Conservation (phyloP, 441 rosid genomes). For the Arabidopsis hybrid region DNA sequence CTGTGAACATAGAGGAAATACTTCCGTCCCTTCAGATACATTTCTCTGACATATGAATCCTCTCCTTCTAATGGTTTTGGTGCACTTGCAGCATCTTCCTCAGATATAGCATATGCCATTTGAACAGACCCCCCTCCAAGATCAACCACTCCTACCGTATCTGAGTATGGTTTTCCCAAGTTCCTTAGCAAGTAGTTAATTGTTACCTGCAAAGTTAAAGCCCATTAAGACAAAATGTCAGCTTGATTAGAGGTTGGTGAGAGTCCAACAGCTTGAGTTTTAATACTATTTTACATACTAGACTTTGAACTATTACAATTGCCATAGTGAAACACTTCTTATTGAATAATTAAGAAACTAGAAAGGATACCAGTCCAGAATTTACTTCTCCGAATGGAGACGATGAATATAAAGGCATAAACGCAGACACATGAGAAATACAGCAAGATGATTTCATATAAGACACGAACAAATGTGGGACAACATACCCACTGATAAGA, state of each 20-base stretch:
- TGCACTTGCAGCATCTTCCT: conserved; percentile 80
- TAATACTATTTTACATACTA: not conserved
- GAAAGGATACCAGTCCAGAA: conserved; percentile 10
- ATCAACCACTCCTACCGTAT: conserved; percentile 97
- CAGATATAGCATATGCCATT: conserved; percentile 97
- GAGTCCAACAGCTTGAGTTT: not conserved
- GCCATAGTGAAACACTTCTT: not conserved
- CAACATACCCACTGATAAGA: conserved; percentile 95
- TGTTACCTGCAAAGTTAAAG: conserved; percentile 64
- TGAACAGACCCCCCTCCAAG: conserved; percentile 99
- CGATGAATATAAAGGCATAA: not conserved
- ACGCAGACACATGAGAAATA: too few relatives aligned
- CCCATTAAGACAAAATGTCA: conserved; percentile 4
- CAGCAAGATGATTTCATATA: too few relatives aligned
- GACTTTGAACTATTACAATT: conserved; percentile 6
- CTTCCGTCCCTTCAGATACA: conserved; percentile 77
- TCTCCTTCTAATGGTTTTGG: conserved; percentile 72
- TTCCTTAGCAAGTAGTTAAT: conserved; percentile 86
- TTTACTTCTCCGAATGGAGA: conserved; percentile 12
- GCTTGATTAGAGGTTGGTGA: not conserved
- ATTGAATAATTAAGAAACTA: not conserved
- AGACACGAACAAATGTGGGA: not conserved
- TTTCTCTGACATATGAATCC: conserved; percentile 83
- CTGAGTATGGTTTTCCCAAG: conserved; percentile 71
- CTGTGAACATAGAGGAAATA: conserved; percentile 98